Base-by-base conservation (phyloP, 768 basidiomycete species). In the Pleurotus djamor region DNA sequence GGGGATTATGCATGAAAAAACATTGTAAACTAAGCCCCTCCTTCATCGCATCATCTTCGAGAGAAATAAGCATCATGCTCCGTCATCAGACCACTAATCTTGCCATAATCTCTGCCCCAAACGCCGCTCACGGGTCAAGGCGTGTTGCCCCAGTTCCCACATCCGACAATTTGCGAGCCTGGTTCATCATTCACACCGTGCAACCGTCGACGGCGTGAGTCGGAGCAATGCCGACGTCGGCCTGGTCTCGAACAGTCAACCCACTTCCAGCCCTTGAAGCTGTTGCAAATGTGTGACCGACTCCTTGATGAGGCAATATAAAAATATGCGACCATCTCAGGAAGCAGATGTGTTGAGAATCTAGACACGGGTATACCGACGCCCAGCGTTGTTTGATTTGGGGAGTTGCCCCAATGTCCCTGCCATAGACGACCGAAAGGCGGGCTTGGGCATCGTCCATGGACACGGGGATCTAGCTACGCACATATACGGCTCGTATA, bases 251-350 rank as follows among this genome's bases (percentile, higher is more conserved):
- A 50, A 28, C 21, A 28, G 3, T 28, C 21, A 28, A 28, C 21
- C 21, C 21, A 28, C 21, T 28, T 28, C 21, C 21, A 28, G 21
- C 21, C 21, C 21, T 28, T 28, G 21, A 28, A 64, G 33, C 47
- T 78, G n/a, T 65, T 84, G 33, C 85, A 89, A 65, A 88, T 87
- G 83, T 88, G 88, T 63, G 86, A 86, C 0, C 67, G 79, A 28
- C 68, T 87, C 4, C 79, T 83, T 66, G 83, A 86, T 63, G 74
- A 83, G 7, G 55, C 21, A 28, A 28, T 28, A 28, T 28, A 28
- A 28, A 28, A 28, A 28, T 28, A 28, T 28, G 21, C 21, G 21
- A 28, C 21, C 21, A 28, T 28, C 21, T 28, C 21, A 28, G 21
- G 21, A 68, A n/a, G 64, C 78, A 14, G 75, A 78, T 57, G 64